phyloP scores from a whole-genome alignment of 305 asterid genomes.

The Fraxinus latifolia region DNA sequence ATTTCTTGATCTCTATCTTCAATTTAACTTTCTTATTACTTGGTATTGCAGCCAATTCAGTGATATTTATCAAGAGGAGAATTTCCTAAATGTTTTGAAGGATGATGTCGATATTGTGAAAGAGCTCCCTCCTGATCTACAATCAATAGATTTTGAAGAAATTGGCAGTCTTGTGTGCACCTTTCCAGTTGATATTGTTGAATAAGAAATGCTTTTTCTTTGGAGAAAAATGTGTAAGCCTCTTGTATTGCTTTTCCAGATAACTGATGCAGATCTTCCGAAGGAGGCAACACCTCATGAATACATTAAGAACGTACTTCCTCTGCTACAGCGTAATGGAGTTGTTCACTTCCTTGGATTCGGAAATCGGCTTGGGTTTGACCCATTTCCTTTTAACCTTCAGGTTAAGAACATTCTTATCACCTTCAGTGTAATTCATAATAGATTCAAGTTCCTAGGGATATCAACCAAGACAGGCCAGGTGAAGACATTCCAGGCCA shows the following conservation, averaged over 20 bases:
- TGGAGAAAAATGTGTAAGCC: slow-evolving; percentile 16
- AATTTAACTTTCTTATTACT: neutral
- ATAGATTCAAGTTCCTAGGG: neutral
- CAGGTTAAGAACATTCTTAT: slow-evolving; percentile 45
- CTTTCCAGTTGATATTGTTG: slow-evolving; percentile 11
- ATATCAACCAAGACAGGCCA: neutral
- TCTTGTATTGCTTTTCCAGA: slow-evolving; percentile 36
- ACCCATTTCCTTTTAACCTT: slow-evolving; percentile 67
- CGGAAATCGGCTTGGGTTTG: slow-evolving; percentile 90
- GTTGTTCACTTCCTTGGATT: slow-evolving; percentile 90
- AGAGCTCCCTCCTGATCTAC: slow-evolving; percentile 68
- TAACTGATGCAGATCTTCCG: slow-evolving; percentile 83
- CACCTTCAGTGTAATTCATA: neutral
- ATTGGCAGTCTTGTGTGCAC: slow-evolving; percentile 76
- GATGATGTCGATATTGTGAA: slow-evolving; percentile 60
- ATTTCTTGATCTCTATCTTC: neutral
- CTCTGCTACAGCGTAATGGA: slow-evolving; percentile 55
- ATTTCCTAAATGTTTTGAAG: slow-evolving; percentile 55
- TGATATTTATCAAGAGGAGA: slow-evolving; percentile 81
- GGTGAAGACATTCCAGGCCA: neutral
- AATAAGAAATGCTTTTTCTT: neutral
- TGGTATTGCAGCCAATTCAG: slow-evolving; percentile 66
- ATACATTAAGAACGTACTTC: slow-evolving; percentile 61
- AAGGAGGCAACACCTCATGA: slow-evolving; percentile 85
- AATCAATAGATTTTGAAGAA: slow-evolving; percentile 60